Conservation (phyloP, 345 rosid genomes). For the Eucalyptus globulus region DNA sequence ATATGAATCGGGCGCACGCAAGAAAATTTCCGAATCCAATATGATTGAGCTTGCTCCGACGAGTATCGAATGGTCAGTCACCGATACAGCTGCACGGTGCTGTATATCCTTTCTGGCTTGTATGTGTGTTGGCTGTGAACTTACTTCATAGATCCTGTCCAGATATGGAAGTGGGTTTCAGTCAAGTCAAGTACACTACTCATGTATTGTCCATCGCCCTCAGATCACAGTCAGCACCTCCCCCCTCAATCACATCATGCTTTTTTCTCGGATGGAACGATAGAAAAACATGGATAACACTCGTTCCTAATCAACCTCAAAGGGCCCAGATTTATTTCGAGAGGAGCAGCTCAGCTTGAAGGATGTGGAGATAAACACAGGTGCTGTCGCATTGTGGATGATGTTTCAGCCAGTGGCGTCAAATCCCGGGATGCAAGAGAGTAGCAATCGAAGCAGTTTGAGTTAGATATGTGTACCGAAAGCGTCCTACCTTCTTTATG, state of each 20-base stretch:
- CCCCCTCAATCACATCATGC: background rate
- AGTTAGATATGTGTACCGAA: background rate
- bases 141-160: background rate
- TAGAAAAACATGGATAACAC: background rate
- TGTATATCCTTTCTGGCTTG: background rate
- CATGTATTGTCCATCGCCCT: background rate
- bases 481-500: background rate
- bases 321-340: background rate
- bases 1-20: fast-evolving
- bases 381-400: background rate
- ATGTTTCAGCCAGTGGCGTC: background rate
- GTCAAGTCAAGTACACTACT: background rate
- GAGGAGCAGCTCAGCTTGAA: background rate
- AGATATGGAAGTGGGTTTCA: background rate
- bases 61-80: background rate
- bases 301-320: background rate
- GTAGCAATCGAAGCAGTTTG: background rate
- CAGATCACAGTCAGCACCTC: background rate
- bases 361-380: background rate
- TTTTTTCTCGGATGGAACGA: background rate
- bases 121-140: background rate
- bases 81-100: background rate
- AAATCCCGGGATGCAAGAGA: background rate
- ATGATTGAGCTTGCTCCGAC: background rate
- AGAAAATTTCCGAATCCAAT: background rate